These are phyloP conservation scores for Cryphonectria nitschkei DNA, from an alignment of 2,329 filamentous ascomycete genomes.

Conservation along the genomic window DNA sequence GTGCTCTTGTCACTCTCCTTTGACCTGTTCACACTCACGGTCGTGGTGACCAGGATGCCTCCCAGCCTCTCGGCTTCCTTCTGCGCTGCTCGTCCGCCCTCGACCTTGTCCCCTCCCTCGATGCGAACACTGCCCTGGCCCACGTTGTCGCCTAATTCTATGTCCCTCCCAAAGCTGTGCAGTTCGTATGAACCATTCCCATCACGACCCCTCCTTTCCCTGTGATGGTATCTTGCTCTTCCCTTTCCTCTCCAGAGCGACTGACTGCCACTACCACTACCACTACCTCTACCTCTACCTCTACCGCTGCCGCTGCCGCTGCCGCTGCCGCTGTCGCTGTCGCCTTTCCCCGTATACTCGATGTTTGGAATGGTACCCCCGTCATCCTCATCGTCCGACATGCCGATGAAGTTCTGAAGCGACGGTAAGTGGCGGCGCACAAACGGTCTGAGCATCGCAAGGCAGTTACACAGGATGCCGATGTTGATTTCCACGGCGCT, in stretches of 20 bases:
- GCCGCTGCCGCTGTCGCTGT: not conserved
- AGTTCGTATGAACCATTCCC: slow-evolving; percentile 20
- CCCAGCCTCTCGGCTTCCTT: slow-evolving; percentile 9
- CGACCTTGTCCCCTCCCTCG: not conserved
- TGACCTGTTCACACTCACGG: slow-evolving; percentile 20
- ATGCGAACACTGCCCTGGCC: not conserved
- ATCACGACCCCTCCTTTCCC: slow-evolving; percentile 10
- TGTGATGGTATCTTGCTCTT: not conserved
- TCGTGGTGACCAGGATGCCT: slow-evolving; percentile 26
- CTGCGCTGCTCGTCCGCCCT: not conserved
- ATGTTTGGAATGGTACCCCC: not conserved
- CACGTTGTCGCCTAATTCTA: slow-evolving; percentile 4
- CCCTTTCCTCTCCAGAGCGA: not conserved
- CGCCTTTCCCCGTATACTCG: not conserved
- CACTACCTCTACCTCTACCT: not conserved
- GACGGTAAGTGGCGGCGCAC: slow-evolving; percentile 31
- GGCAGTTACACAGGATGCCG: slow-evolving; percentile 36
- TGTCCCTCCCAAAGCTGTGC: slow-evolving; percentile 26
- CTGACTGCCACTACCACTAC: not conserved
- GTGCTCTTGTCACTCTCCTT: slow-evolving; percentile 19
- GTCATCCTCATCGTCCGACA: slow-evolving; percentile 3
- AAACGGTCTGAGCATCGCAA: slow-evolving; percentile 35
- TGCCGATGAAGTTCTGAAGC: slow-evolving; percentile 27
- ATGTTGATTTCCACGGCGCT: slow-evolving; percentile 43
- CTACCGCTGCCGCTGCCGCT: not conserved